Evolutionary conservation across 768 basidiomycete genomes (phyloP).

Genomic region (Auricularia sp.): DNA sequence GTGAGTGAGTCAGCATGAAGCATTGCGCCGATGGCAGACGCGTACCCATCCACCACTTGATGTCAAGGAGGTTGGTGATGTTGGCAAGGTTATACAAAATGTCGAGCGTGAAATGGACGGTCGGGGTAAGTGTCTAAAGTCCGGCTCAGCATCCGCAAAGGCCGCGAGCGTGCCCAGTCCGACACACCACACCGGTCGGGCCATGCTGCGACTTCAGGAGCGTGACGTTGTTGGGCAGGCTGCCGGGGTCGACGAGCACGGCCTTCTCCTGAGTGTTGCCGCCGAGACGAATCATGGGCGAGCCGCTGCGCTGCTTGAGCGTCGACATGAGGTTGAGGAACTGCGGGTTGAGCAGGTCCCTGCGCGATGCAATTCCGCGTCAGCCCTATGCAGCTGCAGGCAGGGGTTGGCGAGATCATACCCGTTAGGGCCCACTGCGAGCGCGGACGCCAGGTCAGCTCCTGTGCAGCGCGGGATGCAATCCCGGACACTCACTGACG

Average conservation of each 20-base stretch:
- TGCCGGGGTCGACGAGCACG: slow-evolving; percentile 17
- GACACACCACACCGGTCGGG: slow-evolving; percentile 9
- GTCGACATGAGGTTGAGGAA: slow-evolving; percentile 41
- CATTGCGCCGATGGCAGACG: slow-evolving; percentile 3
- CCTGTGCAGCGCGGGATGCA: background rate
- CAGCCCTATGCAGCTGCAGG: background rate
- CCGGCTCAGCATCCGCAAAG: slow-evolving; percentile 23
- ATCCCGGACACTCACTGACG: slow-evolving; percentile 24
- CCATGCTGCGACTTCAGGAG: slow-evolving; percentile 21
- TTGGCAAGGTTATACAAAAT: slow-evolving; percentile 57
- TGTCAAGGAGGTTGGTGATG: slow-evolving; percentile 45
- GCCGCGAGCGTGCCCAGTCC: background rate
- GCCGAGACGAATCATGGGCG: slow-evolving; percentile 34
- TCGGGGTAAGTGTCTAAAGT: slow-evolving; percentile 56
- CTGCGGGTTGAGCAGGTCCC: slow-evolving; percentile 22
- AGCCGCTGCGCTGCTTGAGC: slow-evolving; percentile 31
- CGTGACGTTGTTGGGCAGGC: slow-evolving; percentile 17
- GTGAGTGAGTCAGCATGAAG: slow-evolving; percentile 9
- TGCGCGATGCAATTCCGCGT: slow-evolving; percentile 14
- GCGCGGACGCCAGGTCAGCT: background rate
- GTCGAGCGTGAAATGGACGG: slow-evolving; percentile 53
- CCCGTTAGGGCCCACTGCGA: slow-evolving; percentile 11
- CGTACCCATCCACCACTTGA: slow-evolving; percentile 55
- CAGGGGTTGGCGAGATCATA: background rate
- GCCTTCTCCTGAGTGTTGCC: slow-evolving; percentile 42